A percentile compares a stretch with the other conserved stretches of the same genome.
These are phyloP conservation scores for Nicotiana rustica DNA, from an alignment of 305 asterid genomes.

Conservation along the genomic window DNA sequence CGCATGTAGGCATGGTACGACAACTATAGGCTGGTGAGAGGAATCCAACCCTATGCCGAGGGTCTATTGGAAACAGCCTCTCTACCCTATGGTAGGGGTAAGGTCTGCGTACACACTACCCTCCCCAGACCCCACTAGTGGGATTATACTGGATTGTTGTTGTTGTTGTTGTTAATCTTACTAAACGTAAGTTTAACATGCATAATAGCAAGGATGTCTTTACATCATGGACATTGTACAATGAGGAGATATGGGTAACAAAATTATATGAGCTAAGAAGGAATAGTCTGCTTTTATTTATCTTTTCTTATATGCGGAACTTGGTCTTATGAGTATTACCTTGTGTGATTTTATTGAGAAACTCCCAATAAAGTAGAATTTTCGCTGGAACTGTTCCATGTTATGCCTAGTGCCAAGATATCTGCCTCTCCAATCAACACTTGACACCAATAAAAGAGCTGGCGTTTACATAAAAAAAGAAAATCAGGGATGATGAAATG, in stretches of 20 bases:
- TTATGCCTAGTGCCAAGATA: not conserved
- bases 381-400: not conserved
- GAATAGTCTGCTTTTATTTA: not conserved
- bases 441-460: not conserved
- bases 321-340: slow-evolving; percentile 9
- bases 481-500: slow-evolving; percentile 13
- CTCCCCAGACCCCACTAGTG: too few relatives aligned
- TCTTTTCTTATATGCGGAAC: not conserved
- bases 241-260: not conserved
- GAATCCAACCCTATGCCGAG: not conserved
- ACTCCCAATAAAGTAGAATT: not conserved
- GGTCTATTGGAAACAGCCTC: too few relatives aligned
- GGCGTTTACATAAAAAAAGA: not conserved
- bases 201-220: not conserved
- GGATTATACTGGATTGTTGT: too few relatives aligned
- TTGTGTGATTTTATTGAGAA: not conserved
- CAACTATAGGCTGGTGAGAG: not conserved
- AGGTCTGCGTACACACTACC: too few relatives aligned
- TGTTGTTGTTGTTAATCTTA: not conserved
- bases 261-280: not conserved
- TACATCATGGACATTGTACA: not conserved
- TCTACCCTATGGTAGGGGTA: too few relatives aligned
- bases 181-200: not conserved
- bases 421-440: slow-evolving; percentile 22
- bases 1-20: too few relatives aligned